Evolutionary conservation across 306 rosid species (phyloP), one percentile per base, ranked within the genome.

Genomic region (Trifolium fragiferum): DNA sequence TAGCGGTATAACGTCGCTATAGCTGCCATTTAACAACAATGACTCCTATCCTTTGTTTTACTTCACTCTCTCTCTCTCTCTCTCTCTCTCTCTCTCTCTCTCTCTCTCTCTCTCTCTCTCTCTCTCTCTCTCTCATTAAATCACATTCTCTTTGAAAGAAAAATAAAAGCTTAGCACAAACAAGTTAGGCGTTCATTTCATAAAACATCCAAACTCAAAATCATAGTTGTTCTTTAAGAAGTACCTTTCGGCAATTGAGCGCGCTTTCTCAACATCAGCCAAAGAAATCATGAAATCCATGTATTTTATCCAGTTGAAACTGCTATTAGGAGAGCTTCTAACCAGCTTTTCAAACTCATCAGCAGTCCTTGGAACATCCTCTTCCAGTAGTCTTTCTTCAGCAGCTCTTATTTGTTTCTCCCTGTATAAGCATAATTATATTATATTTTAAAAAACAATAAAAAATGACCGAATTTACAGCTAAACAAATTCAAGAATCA

Each of bases 281-380:
- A 87, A 11, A 37, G 93, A 88, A 59, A 91, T 79, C 81, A 81
- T 68, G 71, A 90, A 92, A 46, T 87, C 96, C 99, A 94, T 92
- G 81, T 88, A 94, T 59, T 90, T 90, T 73, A 92, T 84, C 99
- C 97, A 92, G 41, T 81, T 80, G 83, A 83, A 94, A 85, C 97
- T 94, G 84, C 90, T 92, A 80, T 92, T 92, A 38, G 97, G 97
- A 70, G 97, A 92, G 70, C 87, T 85, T 81, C 99, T 86, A 78
- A 90, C 83, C 81, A 90, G 74, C 84, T 92, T 94, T 86, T 94
- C 99, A 80, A 90, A 94, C 68, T 92, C 97, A 86, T 94, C 99
- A 32, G 92, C 82, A 43, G 87, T 88, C 84, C 89, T 90, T 57
- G 99, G 99, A 37, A 89, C 81, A 83, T 79, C 93, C 57, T 92